Percentiles rank a stretch among this genome's conserved stretches.
Conservation (phyloP, 257 asterid species). For the Nicotiana obtusifolia region DNA sequence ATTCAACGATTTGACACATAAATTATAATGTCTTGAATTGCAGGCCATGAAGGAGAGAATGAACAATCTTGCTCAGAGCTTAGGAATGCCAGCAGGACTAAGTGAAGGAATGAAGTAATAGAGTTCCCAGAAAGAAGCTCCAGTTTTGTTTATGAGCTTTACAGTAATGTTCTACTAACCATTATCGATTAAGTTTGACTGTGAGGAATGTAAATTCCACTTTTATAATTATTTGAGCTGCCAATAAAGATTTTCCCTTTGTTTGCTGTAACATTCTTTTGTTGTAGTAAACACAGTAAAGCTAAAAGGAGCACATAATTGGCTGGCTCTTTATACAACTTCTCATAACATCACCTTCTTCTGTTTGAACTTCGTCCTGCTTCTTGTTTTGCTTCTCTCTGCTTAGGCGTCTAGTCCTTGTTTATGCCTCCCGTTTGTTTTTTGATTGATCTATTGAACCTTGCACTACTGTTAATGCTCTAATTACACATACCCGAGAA, state of each 20-base stretch:
- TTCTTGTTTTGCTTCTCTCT: too few species aligned
- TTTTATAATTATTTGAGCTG: neutral
- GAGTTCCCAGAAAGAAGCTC: neutral
- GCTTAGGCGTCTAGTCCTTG: neutral
- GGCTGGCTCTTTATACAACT: neutral
- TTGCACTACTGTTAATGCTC: too few species aligned
- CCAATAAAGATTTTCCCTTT: neutral
- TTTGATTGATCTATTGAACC: too few species aligned
- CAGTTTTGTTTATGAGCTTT: neutral
- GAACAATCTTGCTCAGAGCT: constrained; percentile 28
- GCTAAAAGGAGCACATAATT: neutral
- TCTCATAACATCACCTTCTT: too few species aligned
- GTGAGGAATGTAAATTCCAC: neutral
- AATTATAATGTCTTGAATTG: neutral
- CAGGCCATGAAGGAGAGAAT: constrained; percentile 29
- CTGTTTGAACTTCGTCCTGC: too few species aligned
- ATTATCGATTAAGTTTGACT: neutral
- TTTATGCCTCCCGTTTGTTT: too few species aligned
- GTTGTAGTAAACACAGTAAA: neutral
- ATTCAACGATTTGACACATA: neutral
- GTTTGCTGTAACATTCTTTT: too few species aligned
- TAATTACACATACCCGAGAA: too few species aligned
- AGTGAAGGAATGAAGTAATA: constrained; percentile 14
- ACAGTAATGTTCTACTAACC: neutral
- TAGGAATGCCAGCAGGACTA: constrained; percentile 27